A percentile compares a stretch with the other conserved stretches of the same genome.
phyloP scores from a whole-genome alignment of 495 filamentous ascomycete species.

The Bombardia bombarda region DNA sequence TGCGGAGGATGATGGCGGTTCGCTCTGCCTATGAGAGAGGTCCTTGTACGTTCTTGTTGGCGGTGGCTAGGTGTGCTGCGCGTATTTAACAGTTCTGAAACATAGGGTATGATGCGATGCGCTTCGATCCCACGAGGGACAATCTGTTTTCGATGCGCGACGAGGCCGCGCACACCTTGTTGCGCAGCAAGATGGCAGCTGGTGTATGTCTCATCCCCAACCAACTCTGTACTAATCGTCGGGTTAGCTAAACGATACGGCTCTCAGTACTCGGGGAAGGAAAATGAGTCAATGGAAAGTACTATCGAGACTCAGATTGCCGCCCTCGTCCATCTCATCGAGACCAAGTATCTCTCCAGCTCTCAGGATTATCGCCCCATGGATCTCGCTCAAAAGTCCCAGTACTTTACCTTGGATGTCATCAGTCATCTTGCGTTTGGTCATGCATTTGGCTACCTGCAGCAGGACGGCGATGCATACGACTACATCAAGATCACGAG shows the following conservation, averaged over 20 bases:
- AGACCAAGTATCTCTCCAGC: constrained; percentile 38
- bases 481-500: constrained; percentile 35
- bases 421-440: constrained; percentile 25
- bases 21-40: constrained; percentile 18
- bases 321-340: constrained; percentile 24
- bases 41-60: neutral
- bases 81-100: constrained; percentile 7
- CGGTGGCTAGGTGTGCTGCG: neutral
- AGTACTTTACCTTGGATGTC: constrained; percentile 25
- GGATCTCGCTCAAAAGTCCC: constrained; percentile 27
- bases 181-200: constrained; percentile 22
- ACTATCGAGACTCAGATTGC: constrained; percentile 39
- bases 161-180: constrained; percentile 17
- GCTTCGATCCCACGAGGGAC: constrained; percentile 34
- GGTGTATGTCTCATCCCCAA: constrained; percentile 14
- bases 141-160: constrained; percentile 26
- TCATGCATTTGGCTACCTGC: constrained; percentile 20
- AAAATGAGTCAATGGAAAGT: constrained; percentile 31
- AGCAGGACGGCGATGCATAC: constrained; percentile 15
- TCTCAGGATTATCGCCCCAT: constrained; percentile 26
- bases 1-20: constrained; percentile 28
- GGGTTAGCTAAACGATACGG: constrained; percentile 5
- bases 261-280: constrained; percentile 25
- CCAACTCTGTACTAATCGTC: neutral
- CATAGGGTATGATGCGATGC: constrained; percentile 35